Evolutionary conservation across 208 protist genomes (phyloP), one percentile per base, ranked within the genome.

Genomic region (Trypanosoma mega): DNA sequence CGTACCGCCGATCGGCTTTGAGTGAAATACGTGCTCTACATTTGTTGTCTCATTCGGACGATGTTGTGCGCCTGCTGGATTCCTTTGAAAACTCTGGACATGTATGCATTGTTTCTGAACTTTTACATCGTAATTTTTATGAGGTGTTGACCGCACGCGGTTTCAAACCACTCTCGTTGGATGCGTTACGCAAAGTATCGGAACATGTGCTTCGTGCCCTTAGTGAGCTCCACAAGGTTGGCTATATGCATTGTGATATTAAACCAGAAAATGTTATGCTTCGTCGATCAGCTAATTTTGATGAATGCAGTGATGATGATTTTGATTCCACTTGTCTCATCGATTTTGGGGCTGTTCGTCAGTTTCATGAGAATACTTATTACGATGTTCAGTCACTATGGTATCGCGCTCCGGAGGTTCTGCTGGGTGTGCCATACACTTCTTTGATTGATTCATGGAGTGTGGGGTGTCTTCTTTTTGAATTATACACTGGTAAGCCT

Each of bases 291-390:
- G 39, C 7, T 39, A 58, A 21, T 3, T 37, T 9, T 5, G 43
- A 56, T 18, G 11, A 34, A 8, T 37, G 41, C n/a, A 31, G 26
- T 20, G 34, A 31, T 3, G 48, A 48, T 20, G 69, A 76, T 29
- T 81, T 39, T 54, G 31, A 45, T 7, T 53, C 41, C 21, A 80
- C 73, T 12, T 69, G 62, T 47, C 82, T 99, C 37, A 99, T 99
- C 68, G 98, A 99, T 82, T 99, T 99, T 76, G 98, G 98, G 3
- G 97, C 93, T 26, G 93, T 92, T 26, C 98, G 98, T 64, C 96
- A 93, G 49, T 91, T 96, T 37, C 74, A 97, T 70, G 96, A 99
- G 67, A 90, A 95, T 62, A 77, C 76, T 0, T 98, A 98, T 74
- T 97, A 96, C 44, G 98, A 99, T 68, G 96, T 98, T 41, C 94